Percentiles rank a stretch among this genome's conserved stretches.
Evolutionary conservation across 164 flowering plant genomes (phyloP).

Genomic region (Piper longum): DNA sequence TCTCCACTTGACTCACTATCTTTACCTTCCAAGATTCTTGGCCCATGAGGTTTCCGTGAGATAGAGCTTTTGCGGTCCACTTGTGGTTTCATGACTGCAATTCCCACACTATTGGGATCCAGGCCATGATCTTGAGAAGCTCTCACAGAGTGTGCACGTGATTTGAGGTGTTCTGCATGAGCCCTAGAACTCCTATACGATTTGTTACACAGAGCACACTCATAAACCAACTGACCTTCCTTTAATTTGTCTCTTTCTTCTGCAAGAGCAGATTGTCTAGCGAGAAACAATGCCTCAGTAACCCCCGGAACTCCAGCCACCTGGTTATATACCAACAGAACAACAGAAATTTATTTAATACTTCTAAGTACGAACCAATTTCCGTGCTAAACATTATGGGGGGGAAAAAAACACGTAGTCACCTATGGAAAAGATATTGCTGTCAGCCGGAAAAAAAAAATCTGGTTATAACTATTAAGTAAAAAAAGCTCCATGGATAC

Average conservation of each 20-base stretch:
- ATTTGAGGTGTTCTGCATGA: constrained; percentile 82
- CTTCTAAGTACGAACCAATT: too few relatives aligned
- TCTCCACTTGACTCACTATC: constrained; percentile 62
- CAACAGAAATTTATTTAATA: too few relatives aligned
- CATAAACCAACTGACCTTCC: constrained; percentile 68
- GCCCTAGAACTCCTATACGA: constrained; percentile 81
- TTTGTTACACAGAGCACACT: constrained; percentile 70
- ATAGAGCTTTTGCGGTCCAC: constrained; percentile 21
- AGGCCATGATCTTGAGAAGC: constrained; percentile 37
- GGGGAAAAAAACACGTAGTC: too few relatives aligned
- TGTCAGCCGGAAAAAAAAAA: too few relatives aligned
- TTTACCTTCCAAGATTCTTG: constrained; percentile 14
- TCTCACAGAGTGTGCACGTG: constrained; percentile 45
- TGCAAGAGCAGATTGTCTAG: constrained; percentile 49
- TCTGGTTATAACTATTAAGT: too few relatives aligned
- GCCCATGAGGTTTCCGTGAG: constrained; percentile 9
- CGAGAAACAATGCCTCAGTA: constrained; percentile 65
- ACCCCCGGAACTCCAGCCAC: constrained; percentile 96
- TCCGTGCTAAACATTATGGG: too few relatives aligned
- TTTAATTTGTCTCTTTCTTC: constrained; percentile 44
- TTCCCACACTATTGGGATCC: constrained; percentile 12
- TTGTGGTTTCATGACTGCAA: constrained; percentile 56
- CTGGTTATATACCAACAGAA: constrained; percentile 18
- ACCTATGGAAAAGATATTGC: too few relatives aligned
- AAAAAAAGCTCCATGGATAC: too few relatives aligned